A percentile compares a stretch with the other conserved stretches of the same genome.
phyloP scores from a whole-genome alignment of 345 rosid genomes.

The Microthlaspi erraticum region DNA sequence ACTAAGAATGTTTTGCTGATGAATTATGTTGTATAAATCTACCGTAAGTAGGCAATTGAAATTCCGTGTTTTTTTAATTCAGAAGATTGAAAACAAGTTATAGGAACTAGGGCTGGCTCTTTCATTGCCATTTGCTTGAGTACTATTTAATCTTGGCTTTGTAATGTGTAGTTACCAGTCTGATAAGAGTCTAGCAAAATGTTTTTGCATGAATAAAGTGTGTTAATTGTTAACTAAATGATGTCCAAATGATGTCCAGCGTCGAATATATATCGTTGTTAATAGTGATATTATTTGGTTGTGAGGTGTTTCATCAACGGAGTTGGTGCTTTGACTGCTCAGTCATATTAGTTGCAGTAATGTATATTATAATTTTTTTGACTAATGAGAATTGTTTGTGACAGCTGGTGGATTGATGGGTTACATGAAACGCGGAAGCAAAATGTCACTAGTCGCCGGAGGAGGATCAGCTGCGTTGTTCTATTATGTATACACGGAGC shows the following conservation, averaged over 20 bases:
- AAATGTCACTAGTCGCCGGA: slow-evolving; percentile 79
- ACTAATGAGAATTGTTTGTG: slow-evolving; percentile 18
- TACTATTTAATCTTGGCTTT: slow-evolving; percentile 2
- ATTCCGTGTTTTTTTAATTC: too few relatives aligned
- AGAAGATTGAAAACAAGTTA: too few relatives aligned
- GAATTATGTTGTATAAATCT: too few relatives aligned
- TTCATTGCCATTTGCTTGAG: too few relatives aligned
- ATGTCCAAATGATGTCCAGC: neutral
- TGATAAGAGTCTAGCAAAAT: neutral
- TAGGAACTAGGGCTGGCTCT: too few relatives aligned
- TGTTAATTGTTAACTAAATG: neutral
- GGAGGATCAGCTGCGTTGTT: slow-evolving; percentile 73
- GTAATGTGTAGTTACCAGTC: neutral
- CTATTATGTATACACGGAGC: slow-evolving; percentile 70
- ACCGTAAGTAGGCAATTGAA: too few relatives aligned
- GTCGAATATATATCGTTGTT: neutral
- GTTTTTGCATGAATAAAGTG: neutral
- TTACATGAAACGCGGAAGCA: slow-evolving; percentile 84
- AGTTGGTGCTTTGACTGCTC: neutral
- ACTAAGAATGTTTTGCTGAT: neutral
- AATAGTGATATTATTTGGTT: neutral
- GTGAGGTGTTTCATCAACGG: slow-evolving; percentile 3
- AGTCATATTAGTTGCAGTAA: slow-evolving; percentile 1
- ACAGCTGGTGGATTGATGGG: slow-evolving; percentile 92
- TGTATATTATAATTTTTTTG: too few relatives aligned